Evolutionary conservation across 495 filamentous ascomycete species (phyloP), one percentile per base, ranked within the genome.

Genomic region (Podospora conica): DNA sequence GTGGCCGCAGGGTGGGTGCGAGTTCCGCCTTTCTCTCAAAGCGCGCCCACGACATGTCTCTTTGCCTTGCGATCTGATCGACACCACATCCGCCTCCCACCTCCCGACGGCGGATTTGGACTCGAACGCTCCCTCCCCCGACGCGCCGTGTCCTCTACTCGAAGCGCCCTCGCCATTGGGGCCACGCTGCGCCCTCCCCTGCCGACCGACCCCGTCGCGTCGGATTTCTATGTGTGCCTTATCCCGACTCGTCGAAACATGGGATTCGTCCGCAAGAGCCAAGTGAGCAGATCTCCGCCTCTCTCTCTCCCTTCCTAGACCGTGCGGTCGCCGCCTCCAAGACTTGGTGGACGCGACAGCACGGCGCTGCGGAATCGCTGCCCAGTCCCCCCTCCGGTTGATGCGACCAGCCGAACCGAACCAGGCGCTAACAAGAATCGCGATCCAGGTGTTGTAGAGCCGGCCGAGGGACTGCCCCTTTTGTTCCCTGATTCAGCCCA

Each of bases 211-310:
- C 10, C 63, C 24, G 12, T 59, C 29, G 63, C 63, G 24, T 33
- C 31, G 54, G 55, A 58, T 61, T 29, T 70, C 69, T 67, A 74
- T 74, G 71, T 70, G 73, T 68, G 70, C 63, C 66, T 60, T 70
- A 68, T 67, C 73, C 69, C 69, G 69, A 66, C 53, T 66, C 53
- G 61, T 68, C 65, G 65, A 69, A 73, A 72, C 65, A 73, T 77
- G 75, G 74, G 76, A 77, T 65, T 73, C 69, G 70, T 70, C 69
- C 66, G 54, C 66, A 62, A 75, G 63, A 73, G 65, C 69, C 71
- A 76, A 74, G 78, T 78, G 70, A 73, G 78, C 31, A 58, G 56
- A 12, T n/a, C 31, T 23, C 28, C 31, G 33, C 31, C 29, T 15
- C 27, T 54, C 58, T 40, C 20, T 27, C 57, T 58, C 24, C 61